A percentile compares a stretch with the other conserved stretches of the same genome.
Evolutionary conservation across 148 eudicot genomes (phyloP).

Genomic region (Heliosperma pusillum): DNA sequence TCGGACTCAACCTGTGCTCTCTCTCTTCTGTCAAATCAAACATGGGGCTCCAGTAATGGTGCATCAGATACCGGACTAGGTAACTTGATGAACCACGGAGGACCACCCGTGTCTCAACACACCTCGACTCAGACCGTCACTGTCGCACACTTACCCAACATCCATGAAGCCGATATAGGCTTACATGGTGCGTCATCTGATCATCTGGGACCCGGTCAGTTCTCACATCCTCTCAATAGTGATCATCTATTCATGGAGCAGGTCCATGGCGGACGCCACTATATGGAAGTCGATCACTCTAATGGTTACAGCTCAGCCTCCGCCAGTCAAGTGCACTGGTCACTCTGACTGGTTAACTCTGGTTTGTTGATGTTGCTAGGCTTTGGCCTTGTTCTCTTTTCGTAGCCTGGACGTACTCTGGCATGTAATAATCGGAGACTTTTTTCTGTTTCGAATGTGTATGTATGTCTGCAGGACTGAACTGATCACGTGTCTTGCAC

Average conservation of each 20-base stretch:
- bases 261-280: constrained; percentile 45
- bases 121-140: constrained; percentile 33
- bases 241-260: constrained; percentile 50
- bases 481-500: constrained; percentile 6
- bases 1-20: constrained; percentile 81
- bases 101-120: constrained; percentile 41
- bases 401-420: background rate
- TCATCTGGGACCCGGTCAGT: constrained; percentile 51
- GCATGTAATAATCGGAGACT: constrained; percentile 12
- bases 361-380: background rate
- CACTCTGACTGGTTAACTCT: constrained; percentile 34
- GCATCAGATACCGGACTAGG: constrained; percentile 38
- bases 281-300: constrained; percentile 45
- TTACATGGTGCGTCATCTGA: constrained; percentile 33
- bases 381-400: background rate
- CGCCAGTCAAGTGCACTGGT: constrained; percentile 56
- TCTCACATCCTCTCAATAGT: constrained; percentile 36
- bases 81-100: constrained; percentile 38
- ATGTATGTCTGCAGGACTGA: background rate
- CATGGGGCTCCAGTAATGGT: constrained; percentile 62
- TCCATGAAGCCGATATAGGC: constrained; percentile 26
- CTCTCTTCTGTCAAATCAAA: constrained; percentile 99
- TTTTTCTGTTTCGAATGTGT: background rate
- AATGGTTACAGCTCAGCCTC: constrained; percentile 53
- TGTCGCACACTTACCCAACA: constrained; percentile 35